These are phyloP conservation scores for Tephrocybe sp. DNA, from an alignment of 768 basidiomycete species.

Conservation along the genomic window DNA sequence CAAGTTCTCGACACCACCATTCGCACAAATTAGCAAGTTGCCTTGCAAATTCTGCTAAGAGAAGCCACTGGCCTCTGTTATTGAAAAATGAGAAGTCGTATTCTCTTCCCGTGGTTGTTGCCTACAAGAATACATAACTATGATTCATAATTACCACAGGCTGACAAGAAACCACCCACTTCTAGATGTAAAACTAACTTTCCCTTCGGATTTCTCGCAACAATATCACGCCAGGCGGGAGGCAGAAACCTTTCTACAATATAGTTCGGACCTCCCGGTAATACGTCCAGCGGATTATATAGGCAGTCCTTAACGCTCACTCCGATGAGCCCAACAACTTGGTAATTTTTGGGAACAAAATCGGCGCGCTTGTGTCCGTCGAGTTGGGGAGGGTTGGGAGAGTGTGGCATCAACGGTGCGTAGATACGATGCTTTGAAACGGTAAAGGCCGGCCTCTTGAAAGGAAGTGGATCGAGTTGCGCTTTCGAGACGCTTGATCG, in stretches of 20 bases:
- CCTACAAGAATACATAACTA: too few species aligned
- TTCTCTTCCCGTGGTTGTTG: neutral
- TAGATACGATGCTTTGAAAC: too few species aligned
- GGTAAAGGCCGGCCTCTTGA: neutral
- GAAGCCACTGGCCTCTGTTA: neutral
- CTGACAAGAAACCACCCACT: too few species aligned
- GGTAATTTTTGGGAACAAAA: too few species aligned
- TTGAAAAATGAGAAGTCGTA: constrained; percentile 6
- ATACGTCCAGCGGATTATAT: neutral
- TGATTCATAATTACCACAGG: too few species aligned
- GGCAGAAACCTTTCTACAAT: neutral
- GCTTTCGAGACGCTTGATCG: neutral
- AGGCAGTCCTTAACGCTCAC: neutral
- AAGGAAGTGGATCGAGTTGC: neutral
- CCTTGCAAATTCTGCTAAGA: constrained; percentile 4
- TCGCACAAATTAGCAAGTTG: constrained; percentile 9
- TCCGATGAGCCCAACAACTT: neutral
- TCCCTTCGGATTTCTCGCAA: neutral
- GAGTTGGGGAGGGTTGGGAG: too few species aligned
- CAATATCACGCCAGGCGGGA: neutral
- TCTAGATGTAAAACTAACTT: constrained; percentile 1
- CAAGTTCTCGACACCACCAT: constrained; percentile 2
- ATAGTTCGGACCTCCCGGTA: too few species aligned
- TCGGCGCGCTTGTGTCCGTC: too few species aligned
- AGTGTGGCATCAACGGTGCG: too few species aligned